A percentile compares a stretch with the other conserved stretches of the same genome.
These are phyloP conservation scores for Aspergillus fumigatiaffinis DNA, from an alignment of 2,329 filamentous ascomycete genomes.

Conservation along the genomic window DNA sequence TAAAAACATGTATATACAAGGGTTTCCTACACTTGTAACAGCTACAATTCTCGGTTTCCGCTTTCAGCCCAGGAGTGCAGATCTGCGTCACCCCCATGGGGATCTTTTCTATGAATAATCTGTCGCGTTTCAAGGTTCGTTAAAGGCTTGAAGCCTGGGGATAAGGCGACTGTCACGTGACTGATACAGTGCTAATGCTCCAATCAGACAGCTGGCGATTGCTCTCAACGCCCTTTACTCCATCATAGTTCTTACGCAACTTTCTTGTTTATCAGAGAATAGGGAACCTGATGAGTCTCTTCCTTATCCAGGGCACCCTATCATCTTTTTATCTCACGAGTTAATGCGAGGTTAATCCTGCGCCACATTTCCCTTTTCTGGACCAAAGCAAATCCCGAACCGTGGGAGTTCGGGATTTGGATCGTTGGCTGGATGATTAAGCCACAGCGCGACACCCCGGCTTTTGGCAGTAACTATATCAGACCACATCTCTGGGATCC, in stretches of 20 bases:
- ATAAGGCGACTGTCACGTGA: not conserved
- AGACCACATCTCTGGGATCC: conserved; percentile 20
- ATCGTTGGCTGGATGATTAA: conserved; percentile 26
- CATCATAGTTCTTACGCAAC: too few species aligned
- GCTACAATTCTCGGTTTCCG: not conserved
- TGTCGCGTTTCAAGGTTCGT: not conserved
- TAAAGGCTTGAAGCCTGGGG: not conserved
- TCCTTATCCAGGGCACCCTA: not conserved
- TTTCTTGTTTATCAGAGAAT: not conserved
- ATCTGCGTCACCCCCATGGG: not conserved
- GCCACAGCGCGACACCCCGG: conserved; percentile 15
- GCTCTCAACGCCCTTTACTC: too few species aligned
- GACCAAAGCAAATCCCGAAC: conserved; percentile 31
- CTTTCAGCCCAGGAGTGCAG: not conserved
- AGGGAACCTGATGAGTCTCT: not conserved
- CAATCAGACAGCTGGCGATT: not conserved
- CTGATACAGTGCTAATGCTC: not conserved
- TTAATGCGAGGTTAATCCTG: conserved; percentile 10
- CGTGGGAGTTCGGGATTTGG: conserved; percentile 32
- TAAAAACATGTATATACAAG: not conserved
- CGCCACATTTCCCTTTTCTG: conserved; percentile 13
- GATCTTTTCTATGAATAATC: not conserved
- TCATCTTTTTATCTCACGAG: conserved; percentile 2
- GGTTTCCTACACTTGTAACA: not conserved
- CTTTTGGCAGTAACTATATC: conserved; percentile 21